A percentile compares a stretch with the other conserved stretches of the same genome.
Evolutionary conservation across 352 stramenopile genomes (phyloP).

Genomic region (Globisporangium iwayamae): DNA sequence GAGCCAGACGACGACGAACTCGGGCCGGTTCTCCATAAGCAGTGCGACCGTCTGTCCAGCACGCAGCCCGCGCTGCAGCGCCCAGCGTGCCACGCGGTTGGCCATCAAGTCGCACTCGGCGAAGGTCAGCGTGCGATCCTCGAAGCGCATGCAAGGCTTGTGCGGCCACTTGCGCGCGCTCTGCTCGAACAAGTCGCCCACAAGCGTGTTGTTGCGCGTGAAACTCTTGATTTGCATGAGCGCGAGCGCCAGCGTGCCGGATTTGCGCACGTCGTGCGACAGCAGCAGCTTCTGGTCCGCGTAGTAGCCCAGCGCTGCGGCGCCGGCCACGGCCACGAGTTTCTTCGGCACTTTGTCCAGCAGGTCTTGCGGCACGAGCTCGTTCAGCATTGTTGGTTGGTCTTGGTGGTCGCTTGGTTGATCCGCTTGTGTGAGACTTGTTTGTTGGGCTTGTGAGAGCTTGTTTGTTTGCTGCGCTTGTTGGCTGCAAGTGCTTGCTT

Average conservation of each 20-base stretch:
- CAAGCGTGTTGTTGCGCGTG: slow-evolving; percentile 29
- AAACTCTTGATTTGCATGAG: slow-evolving; percentile 40
- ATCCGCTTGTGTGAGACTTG: no score
- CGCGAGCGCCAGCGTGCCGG: slow-evolving; percentile 28
- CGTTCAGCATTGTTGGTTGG: neutral
- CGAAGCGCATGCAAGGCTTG: slow-evolving; percentile 60
- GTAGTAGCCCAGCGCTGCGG: slow-evolving; percentile 39
- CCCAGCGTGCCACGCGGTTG: slow-evolving; percentile 79
- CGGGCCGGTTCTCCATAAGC: slow-evolving; percentile 83
- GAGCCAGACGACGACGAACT: slow-evolving; percentile 84
- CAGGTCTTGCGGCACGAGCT: slow-evolving; percentile 3
- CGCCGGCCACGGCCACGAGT: slow-evolving; percentile 41
- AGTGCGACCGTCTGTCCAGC: slow-evolving; percentile 69
- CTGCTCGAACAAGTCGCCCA: slow-evolving; percentile 64
- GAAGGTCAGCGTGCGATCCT: slow-evolving; percentile 47
- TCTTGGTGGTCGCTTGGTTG: no score
- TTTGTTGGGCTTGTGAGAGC: no score
- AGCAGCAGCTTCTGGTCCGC: slow-evolving; percentile 57
- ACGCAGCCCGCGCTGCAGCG: slow-evolving; percentile 38
- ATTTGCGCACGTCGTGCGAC: slow-evolving; percentile 47
- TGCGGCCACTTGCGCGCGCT: slow-evolving; percentile 48
- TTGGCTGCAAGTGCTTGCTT: no score
- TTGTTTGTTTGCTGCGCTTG: no score
- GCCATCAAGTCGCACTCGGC: slow-evolving; percentile 47
- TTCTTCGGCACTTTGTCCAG: slow-evolving; percentile 29